phyloP scores from a whole-genome alignment of 176 grass and related monocot species.

The Elymus sibiricus region DNA sequence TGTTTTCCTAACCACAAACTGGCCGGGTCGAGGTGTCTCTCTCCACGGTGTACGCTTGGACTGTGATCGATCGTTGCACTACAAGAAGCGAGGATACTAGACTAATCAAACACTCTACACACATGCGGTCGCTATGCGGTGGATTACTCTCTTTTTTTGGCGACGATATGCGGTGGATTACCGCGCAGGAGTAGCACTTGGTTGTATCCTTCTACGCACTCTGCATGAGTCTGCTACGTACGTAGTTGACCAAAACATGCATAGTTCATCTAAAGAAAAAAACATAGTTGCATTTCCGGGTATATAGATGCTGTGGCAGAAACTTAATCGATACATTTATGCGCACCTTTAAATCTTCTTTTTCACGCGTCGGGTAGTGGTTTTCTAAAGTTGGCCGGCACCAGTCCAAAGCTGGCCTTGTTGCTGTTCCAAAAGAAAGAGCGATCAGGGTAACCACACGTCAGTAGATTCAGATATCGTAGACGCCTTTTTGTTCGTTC shows the following conservation, averaged over 20 bases:
- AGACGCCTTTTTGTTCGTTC: constrained; percentile 3
- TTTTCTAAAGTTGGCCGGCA: not conserved
- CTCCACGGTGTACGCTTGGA: not conserved
- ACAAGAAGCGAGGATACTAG: not conserved
- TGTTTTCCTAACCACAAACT: not conserved
- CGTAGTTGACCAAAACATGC: too few species aligned
- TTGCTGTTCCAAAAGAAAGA: not conserved
- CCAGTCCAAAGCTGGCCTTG: not conserved
- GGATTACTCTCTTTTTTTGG: too few species aligned
- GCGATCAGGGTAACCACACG: constrained; percentile 2
- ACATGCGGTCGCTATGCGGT: too few species aligned
- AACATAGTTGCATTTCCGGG: too few species aligned
- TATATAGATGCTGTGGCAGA: too few species aligned
- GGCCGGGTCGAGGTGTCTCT: not conserved
- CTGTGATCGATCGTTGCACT: not conserved
- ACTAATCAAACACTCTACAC: not conserved
- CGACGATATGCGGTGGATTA: too few species aligned
- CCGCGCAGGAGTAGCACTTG: not conserved
- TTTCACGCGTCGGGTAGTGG: not conserved
- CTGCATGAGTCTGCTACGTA: not conserved
- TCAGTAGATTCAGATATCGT: not conserved
- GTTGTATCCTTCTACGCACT: not conserved
- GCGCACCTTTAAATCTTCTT: not conserved
- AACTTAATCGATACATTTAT: too few species aligned
- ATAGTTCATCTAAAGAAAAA: too few species aligned